phyloP scores from a whole-genome alignment of 352 stramenopile genomes.

The Globisporangium ultimum region DNA sequence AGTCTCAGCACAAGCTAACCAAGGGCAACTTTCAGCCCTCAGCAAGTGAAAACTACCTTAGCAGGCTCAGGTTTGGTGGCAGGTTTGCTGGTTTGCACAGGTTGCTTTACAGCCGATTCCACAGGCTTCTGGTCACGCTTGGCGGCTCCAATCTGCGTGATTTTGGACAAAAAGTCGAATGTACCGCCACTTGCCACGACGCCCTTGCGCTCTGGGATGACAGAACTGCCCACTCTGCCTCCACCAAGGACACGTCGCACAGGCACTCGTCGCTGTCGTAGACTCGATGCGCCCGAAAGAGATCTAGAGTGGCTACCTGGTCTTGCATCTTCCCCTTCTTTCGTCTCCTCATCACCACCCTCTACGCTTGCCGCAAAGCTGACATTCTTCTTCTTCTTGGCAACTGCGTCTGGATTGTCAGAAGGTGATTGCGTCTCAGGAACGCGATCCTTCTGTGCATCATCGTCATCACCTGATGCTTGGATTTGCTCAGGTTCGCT shows the following conservation, averaged over 20 bases:
- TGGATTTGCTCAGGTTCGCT: neutral
- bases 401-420: slow-evolving; percentile 18
- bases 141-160: slow-evolving; percentile 31
- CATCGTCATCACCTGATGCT: neutral
- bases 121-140: slow-evolving; percentile 20
- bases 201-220: slow-evolving; percentile 46
- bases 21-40: slow-evolving; percentile 4
- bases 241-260: slow-evolving; percentile 32
- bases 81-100: neutral
- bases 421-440: slow-evolving; percentile 3
- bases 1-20: neutral
- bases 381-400: slow-evolving; percentile 50
- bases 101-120: slow-evolving; percentile 4
- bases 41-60: slow-evolving; percentile 1
- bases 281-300: neutral
- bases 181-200: slow-evolving; percentile 73
- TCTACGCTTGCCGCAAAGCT: slow-evolving; percentile 49
- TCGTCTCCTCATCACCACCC: slow-evolving; percentile 22
- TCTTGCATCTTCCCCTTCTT: slow-evolving; percentile 14
- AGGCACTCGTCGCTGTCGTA: slow-evolving; percentile 16
- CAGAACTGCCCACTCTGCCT: slow-evolving; percentile 16
- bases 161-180: slow-evolving; percentile 87
- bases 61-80: neutral
- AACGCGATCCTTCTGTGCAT: neutral
- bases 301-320: neutral